A percentile compares a stretch with the other conserved stretches of the same genome.
phyloP scores from a whole-genome alignment of 768 basidiomycete genomes.

The Arthromyces matolae region DNA sequence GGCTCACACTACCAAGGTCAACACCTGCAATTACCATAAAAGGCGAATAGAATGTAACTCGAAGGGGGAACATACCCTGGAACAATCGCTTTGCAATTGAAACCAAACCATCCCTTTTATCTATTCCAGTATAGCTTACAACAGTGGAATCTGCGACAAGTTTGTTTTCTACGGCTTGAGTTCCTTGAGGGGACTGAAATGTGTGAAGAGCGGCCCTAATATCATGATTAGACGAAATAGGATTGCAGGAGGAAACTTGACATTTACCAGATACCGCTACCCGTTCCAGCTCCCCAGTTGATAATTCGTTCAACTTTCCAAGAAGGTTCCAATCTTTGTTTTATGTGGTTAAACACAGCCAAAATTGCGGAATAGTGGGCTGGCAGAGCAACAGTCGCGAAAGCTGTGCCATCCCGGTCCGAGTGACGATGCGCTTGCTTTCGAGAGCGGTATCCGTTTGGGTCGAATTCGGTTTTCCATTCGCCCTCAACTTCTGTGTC shows the following conservation, averaged over 20 bases:
- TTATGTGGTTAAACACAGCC: slow-evolving; percentile 68
- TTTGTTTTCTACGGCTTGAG: slow-evolving; percentile 27
- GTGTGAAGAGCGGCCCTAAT: slow-evolving; percentile 63
- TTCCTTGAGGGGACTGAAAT: slow-evolving; percentile 46
- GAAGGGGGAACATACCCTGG: slow-evolving; percentile 40
- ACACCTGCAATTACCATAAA: slow-evolving; percentile 33
- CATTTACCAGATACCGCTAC: slow-evolving; percentile 77
- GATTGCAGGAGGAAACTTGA: neutral
- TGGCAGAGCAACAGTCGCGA: slow-evolving; percentile 81
- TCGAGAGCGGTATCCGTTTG: slow-evolving; percentile 52
- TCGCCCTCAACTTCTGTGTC: slow-evolving; percentile 25
- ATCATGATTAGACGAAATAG: neutral
- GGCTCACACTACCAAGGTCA: slow-evolving; percentile 39
- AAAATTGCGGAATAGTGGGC: slow-evolving; percentile 79
- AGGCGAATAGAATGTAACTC: neutral
- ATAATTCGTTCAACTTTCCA: slow-evolving; percentile 61
- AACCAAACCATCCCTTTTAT: slow-evolving; percentile 69
- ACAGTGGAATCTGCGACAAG: slow-evolving; percentile 48
- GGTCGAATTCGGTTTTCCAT: slow-evolving; percentile 58
- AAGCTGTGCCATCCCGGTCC: slow-evolving; percentile 76
- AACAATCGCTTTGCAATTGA: slow-evolving; percentile 64
- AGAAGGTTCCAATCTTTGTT: slow-evolving; percentile 56
- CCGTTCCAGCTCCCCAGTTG: slow-evolving; percentile 84
- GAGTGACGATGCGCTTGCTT: slow-evolving; percentile 56
- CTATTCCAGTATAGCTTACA: slow-evolving; percentile 67